Base-by-base conservation (phyloP, 2,329 filamentous ascomycete genomes). In the Ampelomyces quisqualis region DNA sequence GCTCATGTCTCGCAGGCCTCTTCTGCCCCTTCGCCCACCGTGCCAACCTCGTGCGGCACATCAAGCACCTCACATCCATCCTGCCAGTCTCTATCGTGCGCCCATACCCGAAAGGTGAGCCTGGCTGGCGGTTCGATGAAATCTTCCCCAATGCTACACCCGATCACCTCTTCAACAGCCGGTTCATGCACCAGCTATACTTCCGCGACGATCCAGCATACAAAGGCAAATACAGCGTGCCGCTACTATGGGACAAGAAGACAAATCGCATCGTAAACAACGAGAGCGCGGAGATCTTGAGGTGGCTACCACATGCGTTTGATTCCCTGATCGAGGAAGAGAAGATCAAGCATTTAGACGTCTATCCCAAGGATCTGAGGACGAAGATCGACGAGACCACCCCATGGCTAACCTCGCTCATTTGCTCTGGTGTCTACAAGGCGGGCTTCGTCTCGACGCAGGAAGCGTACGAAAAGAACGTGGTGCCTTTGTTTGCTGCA, bases 11-110 rank as follows among this genome's bases (percentile, higher is more conserved):
- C 13, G 2, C 17, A 73, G 77, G 80, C 14, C 73, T 83, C 19
- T 85, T 85, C 67, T 84, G 81, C 53, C 81, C 81, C 2, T 84
- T 83, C 50, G 80, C 81, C 2, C 81, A 84, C 55, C 75, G 81
- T 8, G 76, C 65, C 11, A 81, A 81, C 51, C 65, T 84, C 8
- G 70, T 80, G 7, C 72, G 79, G 4, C 72, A 80, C 34, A 68
- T 84, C 34, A 81, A 82, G 55, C 77, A 77, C 22, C 72, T 85
- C 2, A 69, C 76, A 22, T 63, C 73, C 8, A 68, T 77, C 23
- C 76, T 84, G 29, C 70, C 75, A 5, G 55, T 82, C 14, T 80
- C 77, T 1, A 70, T 84, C 3, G 80, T 85, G 1, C 78, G 78
- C 50, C 77, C 82, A 0, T 86, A 85, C 47, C 83, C 83, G 0